Percentiles rank a stretch among this genome's conserved stretches.
These are phyloP conservation scores for Barnettozyma vustinii DNA, from an alignment of 805 yeast species.

Conservation along the genomic window DNA sequence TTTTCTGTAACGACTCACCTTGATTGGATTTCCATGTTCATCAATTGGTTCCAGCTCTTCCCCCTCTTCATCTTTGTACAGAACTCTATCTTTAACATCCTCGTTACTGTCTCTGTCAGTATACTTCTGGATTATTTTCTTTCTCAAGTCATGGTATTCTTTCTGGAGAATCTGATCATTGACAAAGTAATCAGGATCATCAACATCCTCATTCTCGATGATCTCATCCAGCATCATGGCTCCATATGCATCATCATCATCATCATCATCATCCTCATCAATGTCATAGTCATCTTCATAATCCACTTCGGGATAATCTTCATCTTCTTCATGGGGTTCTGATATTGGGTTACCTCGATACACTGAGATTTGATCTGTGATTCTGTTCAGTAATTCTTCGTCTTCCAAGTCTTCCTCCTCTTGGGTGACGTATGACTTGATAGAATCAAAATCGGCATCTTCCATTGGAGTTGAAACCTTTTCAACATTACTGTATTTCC, in stretches of 20 bases:
- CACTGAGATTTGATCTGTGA: constrained; percentile 19
- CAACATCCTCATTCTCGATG: constrained; percentile 33
- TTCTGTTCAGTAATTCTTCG: constrained; percentile 15
- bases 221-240: constrained; percentile 38
- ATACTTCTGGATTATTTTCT: constrained; percentile 25
- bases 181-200: constrained; percentile 23
- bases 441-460: constrained; percentile 11
- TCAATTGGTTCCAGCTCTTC: constrained; percentile 65
- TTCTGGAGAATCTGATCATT: constrained; percentile 24
- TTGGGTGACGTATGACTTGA: constrained; percentile 11
- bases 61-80: constrained; percentile 38
- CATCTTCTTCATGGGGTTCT: constrained; percentile 24
- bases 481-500: background rate
- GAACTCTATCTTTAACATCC: background rate
- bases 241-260: constrained; percentile 32
- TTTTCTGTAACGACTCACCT: constrained; percentile 63
- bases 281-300: constrained; percentile 29
- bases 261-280: constrained; percentile 27
- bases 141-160: constrained; percentile 29
- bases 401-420: constrained; percentile 18
- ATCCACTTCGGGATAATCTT: constrained; percentile 30
- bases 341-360: constrained; percentile 4
- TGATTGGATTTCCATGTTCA: constrained; percentile 52
- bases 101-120: constrained; percentile 11
- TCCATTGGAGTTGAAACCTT: background rate